These are phyloP conservation scores for Coniochaeta sp. DNA, from an alignment of 2,329 filamentous ascomycete species.

Conservation along the genomic window DNA sequence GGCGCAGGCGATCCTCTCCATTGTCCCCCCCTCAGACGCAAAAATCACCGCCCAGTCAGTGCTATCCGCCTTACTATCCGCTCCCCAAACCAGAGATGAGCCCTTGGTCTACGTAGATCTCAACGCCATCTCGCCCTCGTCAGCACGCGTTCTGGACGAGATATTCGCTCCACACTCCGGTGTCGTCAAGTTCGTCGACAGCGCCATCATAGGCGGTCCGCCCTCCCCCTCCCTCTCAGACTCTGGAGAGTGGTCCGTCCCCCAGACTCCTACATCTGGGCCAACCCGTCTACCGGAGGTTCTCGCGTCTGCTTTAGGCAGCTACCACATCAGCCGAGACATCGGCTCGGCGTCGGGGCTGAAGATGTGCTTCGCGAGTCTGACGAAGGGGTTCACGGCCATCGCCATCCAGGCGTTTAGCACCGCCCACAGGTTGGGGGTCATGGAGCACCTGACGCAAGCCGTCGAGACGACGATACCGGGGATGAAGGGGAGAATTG, in stretches of 20 bases:
- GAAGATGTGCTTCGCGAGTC: conserved; percentile 59
- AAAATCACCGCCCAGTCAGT: conserved; percentile 52
- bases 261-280: conserved; percentile 34
- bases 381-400: conserved; percentile 59
- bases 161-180: conserved; percentile 32
- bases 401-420: conserved; percentile 65
- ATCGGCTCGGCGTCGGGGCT: conserved; percentile 52
- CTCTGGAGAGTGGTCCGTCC: conserved; percentile 7
- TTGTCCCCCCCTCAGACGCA: conserved; percentile 61
- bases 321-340: conserved; percentile 37
- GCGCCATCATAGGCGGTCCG: conserved; percentile 49
- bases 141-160: conserved; percentile 33
- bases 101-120: conserved; percentile 57
- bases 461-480: conserved; percentile 46
- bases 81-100: conserved; percentile 16
- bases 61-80: conserved; percentile 36
- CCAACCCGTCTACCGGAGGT: conserved; percentile 29
- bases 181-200: conserved; percentile 43
- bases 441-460: conserved; percentile 49
- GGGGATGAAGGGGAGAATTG: conserved; percentile 8
- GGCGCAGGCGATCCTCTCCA: conserved; percentile 56
- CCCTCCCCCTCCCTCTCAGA: conserved; percentile 29
- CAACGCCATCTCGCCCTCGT: conserved; percentile 57
- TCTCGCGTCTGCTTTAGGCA: conserved; percentile 37
- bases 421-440: conserved; percentile 56